phyloP scores from a whole-genome alignment of 768 basidiomycete species.

The Trametes gibbosa region DNA sequence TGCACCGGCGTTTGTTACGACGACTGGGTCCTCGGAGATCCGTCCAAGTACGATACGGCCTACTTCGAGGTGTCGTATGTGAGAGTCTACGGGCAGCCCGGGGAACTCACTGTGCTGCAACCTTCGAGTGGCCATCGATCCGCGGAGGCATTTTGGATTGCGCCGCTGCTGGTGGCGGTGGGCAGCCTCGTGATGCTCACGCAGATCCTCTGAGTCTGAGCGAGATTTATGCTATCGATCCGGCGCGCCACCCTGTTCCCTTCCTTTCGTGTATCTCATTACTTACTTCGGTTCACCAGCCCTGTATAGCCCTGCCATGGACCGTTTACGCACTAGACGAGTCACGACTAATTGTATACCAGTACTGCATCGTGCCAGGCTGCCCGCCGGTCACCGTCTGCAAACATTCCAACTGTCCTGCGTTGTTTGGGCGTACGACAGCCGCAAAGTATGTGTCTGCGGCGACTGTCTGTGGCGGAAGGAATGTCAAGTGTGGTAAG shows the following conservation, averaged over 20 bases:
- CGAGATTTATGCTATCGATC: neutral
- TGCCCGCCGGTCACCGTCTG: neutral
- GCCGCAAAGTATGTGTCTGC: neutral
- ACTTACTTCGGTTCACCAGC: neutral
- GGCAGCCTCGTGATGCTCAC: constrained; percentile 1
- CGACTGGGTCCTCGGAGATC: constrained; percentile 64
- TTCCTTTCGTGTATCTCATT: neutral
- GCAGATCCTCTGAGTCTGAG: constrained; percentile 11
- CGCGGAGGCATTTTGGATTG: constrained; percentile 10
- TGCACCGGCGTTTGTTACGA: constrained; percentile 68
- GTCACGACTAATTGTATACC: constrained; percentile 2
- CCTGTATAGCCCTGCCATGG: neutral
- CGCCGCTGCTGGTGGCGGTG: neutral
- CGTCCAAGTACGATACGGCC: constrained; percentile 59
- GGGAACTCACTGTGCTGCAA: constrained; percentile 28
- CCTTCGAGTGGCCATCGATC: constrained; percentile 14
- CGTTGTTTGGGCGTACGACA: neutral
- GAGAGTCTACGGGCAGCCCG: constrained; percentile 29
- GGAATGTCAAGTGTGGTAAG: neutral
- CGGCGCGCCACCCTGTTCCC: neutral
- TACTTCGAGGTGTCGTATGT: constrained; percentile 62
- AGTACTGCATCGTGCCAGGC: no score
- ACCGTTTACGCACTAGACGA: neutral
- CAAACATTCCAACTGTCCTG: neutral
- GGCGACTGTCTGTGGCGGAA: constrained; percentile 4